These are phyloP conservation scores for Kluyveromyces lactis DNA, from an alignment of 805 yeast species.

Conservation along the genomic window DNA sequence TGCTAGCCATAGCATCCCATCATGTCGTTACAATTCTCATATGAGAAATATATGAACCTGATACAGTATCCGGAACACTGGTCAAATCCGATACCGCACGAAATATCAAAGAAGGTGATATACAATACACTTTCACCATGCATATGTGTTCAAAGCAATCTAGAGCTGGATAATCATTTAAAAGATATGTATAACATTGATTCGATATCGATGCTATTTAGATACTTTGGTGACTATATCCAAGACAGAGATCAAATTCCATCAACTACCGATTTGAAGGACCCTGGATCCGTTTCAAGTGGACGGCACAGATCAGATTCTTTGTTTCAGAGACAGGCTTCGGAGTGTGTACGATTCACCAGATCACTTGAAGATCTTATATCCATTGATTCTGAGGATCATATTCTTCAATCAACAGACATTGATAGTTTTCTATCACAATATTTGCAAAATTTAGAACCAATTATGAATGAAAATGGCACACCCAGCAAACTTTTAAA, in stretches of 20 bases:
- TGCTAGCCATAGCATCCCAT: too few species aligned
- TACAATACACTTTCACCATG: constrained; percentile 29
- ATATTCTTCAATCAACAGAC: neutral
- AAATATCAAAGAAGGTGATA: constrained; percentile 25
- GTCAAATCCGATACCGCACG: constrained; percentile 23
- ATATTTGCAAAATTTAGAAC: constrained; percentile 7
- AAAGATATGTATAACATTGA: constrained; percentile 19
- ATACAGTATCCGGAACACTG: constrained; percentile 20
- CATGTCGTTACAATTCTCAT: constrained; percentile 9
- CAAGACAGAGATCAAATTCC: constrained; percentile 26
- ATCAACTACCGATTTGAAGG: neutral
- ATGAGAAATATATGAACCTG: constrained; percentile 27
- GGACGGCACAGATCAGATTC: constrained; percentile 26
- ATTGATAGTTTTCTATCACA: constrained; percentile 3
- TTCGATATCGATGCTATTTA: constrained; percentile 24
- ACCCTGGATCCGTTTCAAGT: neutral
- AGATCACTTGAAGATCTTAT: constrained; percentile 32
- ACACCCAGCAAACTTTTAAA: constrained; percentile 29
- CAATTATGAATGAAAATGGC: constrained; percentile 10
- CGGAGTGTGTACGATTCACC: constrained; percentile 44
- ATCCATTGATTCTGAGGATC: constrained; percentile 5
- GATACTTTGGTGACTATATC: constrained; percentile 29
- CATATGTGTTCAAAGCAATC: constrained; percentile 25
- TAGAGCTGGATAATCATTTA: constrained; percentile 23
- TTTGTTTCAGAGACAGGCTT: constrained; percentile 26